Conservation (phyloP, 129 eudicot genomes). For the Smallanthus sonchifolius region DNA sequence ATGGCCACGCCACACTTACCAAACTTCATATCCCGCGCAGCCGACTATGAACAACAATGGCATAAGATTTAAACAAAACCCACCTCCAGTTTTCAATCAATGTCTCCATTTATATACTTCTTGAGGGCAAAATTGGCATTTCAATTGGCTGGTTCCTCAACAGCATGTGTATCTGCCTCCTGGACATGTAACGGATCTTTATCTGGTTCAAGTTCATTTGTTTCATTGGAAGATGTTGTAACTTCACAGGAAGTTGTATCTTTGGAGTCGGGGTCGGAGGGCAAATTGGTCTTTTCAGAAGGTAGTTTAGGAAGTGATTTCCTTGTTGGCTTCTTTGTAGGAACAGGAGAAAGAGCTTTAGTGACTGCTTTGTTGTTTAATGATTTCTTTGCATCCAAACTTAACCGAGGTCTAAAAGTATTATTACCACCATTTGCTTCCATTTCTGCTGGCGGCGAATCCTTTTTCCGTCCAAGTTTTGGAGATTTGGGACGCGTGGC, state of each 20-base stretch:
- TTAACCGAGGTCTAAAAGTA: conserved; percentile 52
- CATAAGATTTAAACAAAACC: conserved; percentile 20
- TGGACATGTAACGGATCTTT: conserved; percentile 22
- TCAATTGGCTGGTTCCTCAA: conserved; percentile 31
- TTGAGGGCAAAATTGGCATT: conserved; percentile 22
- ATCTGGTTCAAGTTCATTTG: conserved; percentile 18
- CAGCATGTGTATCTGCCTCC: conserved; percentile 15
- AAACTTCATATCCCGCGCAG: conserved; percentile 12
- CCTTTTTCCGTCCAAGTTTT: conserved; percentile 80
- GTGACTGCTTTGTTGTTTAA: conserved; percentile 29
- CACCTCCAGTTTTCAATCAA: conserved; percentile 21
- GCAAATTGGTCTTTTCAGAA: conserved; percentile 60
- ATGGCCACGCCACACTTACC: conserved; percentile 27
- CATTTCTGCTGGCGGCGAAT: conserved; percentile 38
- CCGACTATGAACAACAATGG: conserved; percentile 38
- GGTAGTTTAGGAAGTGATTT: conserved; percentile 94
- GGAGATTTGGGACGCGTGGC: conserved; percentile 94
- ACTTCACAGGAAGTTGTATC: conserved; percentile 23
- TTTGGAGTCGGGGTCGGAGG: conserved; percentile 32
- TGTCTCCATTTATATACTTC: conserved; percentile 18
- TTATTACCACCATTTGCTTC: conserved; percentile 40
- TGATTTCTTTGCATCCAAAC: conserved; percentile 63
- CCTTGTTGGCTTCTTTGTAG: conserved; percentile 60
- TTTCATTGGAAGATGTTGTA: conserved; percentile 25
- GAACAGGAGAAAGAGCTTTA: conserved; percentile 42